Base-by-base conservation (phyloP, 306 rosid genomes). In the Senna tora region DNA sequence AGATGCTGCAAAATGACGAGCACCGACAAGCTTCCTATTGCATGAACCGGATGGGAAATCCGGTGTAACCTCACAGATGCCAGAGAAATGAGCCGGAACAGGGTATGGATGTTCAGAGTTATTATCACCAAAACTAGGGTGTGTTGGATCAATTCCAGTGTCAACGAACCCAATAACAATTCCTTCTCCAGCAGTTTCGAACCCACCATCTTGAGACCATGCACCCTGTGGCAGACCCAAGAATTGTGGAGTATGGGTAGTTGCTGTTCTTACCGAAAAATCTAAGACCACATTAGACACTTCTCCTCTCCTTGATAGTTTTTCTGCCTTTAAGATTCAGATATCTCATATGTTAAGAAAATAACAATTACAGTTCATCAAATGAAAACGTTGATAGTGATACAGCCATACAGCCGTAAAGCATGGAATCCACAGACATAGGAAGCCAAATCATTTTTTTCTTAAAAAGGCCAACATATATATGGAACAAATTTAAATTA, bases 11-110 rank as follows among this genome's bases (percentile, higher is more conserved):
- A 95, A 95, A 83, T 95, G 99, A 22, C 96, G 96, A 14, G 96
- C 99, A 53, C 96, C 99, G 36, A 95, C 89, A 72, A 95, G 97
- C 87, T 95, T 95, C 84, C 99, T 83, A 65, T 91, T 95, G 85
- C 99, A 95, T 34, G 99, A 95, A 60, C 96, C 99, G 30, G 99
- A 95, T 15, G 97, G 99, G 69, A 95, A 95, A 86, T 95, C 99
- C 1, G 74, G 88, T 70, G 96, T 89, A 73, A 95, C 99, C 89
- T 95, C 99, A 45, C 99, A 95, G 69, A 89, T 64, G 46, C 99
- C 99, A 32, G 90, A 86, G 80, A 84, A 95, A 75, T 84, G 97
- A 41, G 86, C 77, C 2, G 97, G 99, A 88, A 95, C 81, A 16
- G 97, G 97, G 83, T 86, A 95, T 1, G 76, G 79, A 67, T 67